Evolutionary conservation across 306 rosid species (phyloP).

Genomic region (Casuarina cunninghamiana): DNA sequence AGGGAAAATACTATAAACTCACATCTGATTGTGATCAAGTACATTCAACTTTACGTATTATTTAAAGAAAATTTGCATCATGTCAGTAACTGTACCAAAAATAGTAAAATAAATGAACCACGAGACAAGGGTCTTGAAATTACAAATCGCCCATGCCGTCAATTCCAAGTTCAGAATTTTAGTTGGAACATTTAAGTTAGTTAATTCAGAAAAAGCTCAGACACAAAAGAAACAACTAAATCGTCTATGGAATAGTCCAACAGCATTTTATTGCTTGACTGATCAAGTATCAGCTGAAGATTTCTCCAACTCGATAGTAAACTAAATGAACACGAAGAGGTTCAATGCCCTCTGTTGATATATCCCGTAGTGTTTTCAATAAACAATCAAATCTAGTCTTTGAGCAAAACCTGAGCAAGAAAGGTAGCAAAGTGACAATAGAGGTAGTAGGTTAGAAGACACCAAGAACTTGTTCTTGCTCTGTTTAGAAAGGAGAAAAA

Average conservation of each 20-base stretch:
- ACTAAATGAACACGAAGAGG: neutral
- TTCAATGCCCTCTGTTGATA: neutral
- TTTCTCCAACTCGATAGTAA: neutral
- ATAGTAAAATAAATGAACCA: neutral
- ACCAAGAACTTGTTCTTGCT: too few species aligned
- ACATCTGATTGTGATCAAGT: neutral
- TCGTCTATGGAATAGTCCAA: neutral
- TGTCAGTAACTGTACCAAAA: neutral
- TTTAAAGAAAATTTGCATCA: neutral
- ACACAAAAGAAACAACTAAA: neutral
- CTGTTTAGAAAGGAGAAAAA: too few species aligned
- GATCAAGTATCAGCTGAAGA: neutral
- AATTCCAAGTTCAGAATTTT: conserved; percentile 11
- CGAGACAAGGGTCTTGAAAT: neutral
- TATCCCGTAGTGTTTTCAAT: neutral
- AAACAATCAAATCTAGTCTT: too few species aligned
- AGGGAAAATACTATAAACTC: neutral
- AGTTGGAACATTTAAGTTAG: neutral
- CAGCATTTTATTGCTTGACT: neutral
- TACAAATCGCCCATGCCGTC: neutral
- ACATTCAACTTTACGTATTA: neutral
- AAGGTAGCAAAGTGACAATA: too few species aligned
- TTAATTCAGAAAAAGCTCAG: neutral
- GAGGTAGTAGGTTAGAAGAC: too few species aligned
- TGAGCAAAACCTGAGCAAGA: too few species aligned